These are phyloP conservation scores for Lodderomyces beijingensis DNA, from an alignment of 1,139 yeast species.

Conservation along the genomic window DNA sequence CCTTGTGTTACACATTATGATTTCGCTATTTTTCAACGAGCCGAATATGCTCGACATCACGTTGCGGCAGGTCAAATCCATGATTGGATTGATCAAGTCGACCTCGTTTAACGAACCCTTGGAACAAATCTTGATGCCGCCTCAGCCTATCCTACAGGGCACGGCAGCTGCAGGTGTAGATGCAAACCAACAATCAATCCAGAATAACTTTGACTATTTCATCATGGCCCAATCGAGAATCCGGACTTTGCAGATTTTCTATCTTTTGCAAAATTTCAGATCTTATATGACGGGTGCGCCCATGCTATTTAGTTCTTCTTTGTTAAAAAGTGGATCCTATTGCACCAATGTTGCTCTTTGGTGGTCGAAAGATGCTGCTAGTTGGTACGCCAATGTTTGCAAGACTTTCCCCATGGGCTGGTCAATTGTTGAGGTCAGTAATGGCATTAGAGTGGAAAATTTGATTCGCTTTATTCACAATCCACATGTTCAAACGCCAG, in stretches of 20 bases:
- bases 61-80: slow-evolving; percentile 68
- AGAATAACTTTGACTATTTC: slow-evolving; percentile 65
- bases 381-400: slow-evolving; percentile 47
- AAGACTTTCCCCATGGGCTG: slow-evolving; percentile 13
- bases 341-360: slow-evolving; percentile 69
- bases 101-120: slow-evolving; percentile 72
- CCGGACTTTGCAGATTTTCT: slow-evolving; percentile 77
- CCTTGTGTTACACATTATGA: slow-evolving; percentile 72
- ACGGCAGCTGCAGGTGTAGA: slow-evolving; percentile 1
- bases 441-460: slow-evolving; percentile 50
- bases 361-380: slow-evolving; percentile 51
- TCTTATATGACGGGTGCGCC: slow-evolving; percentile 63
- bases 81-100: slow-evolving; percentile 73
- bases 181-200: slow-evolving; percentile 16
- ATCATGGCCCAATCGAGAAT: slow-evolving; percentile 79
- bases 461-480: slow-evolving; percentile 35
- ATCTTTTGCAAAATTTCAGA: slow-evolving; percentile 66
- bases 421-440: slow-evolving; percentile 49
- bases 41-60: slow-evolving; percentile 68
- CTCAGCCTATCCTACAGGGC: slow-evolving; percentile 23
- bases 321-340: slow-evolving; percentile 70
- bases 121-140: slow-evolving; percentile 60
- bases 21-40: slow-evolving; percentile 80
- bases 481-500: slow-evolving; percentile 3
- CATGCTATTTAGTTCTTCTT: slow-evolving; percentile 51